Percentiles rank a stretch among this genome's conserved stretches.
phyloP scores from a whole-genome alignment of 495 filamentous ascomycete species.

The Tuber brumale region DNA sequence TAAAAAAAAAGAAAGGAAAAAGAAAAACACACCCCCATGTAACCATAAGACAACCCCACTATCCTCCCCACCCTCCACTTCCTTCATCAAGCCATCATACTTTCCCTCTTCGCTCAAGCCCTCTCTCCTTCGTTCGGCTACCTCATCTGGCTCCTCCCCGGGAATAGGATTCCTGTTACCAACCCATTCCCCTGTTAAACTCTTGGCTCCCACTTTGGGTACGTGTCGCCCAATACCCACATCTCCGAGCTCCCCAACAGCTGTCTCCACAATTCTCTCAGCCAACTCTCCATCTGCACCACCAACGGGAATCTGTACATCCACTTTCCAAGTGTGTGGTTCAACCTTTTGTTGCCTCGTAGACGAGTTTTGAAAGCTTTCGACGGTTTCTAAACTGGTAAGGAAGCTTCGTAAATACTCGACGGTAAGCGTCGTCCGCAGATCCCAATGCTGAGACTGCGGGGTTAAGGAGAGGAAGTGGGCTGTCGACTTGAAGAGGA shows the following conservation, averaged over 20 bases:
- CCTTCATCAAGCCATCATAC: conserved; percentile 65
- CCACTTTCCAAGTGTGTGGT: conserved; percentile 73
- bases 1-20: conserved; percentile 31
- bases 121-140: conserved; percentile 42
- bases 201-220: conserved; percentile 47
- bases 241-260: conserved; percentile 49
- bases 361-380: conserved; percentile 57
- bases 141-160: conserved; percentile 47
- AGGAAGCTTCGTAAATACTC: conserved; percentile 63
- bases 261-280: conserved; percentile 54
- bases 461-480: conserved; percentile 62
- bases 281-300: conserved; percentile 51
- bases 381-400: conserved; percentile 46
- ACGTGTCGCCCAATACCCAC: conserved; percentile 52
- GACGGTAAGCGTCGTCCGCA: conserved; percentile 68
- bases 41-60: conserved; percentile 74
- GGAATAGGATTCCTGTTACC: conserved; percentile 58
- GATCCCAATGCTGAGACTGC: conserved; percentile 65
- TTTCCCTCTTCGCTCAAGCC: conserved; percentile 61
- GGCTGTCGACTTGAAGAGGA: conserved; percentile 24
- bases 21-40: conserved; percentile 79
- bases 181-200: conserved; percentile 72
- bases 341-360: conserved; percentile 62
- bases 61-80: conserved; percentile 48
- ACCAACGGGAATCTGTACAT: conserved; percentile 51